A percentile compares a stretch with the other conserved stretches of the same genome.
phyloP scores from a whole-genome alignment of 73 alveolate species.

The Uronychia setigera region DNA sequence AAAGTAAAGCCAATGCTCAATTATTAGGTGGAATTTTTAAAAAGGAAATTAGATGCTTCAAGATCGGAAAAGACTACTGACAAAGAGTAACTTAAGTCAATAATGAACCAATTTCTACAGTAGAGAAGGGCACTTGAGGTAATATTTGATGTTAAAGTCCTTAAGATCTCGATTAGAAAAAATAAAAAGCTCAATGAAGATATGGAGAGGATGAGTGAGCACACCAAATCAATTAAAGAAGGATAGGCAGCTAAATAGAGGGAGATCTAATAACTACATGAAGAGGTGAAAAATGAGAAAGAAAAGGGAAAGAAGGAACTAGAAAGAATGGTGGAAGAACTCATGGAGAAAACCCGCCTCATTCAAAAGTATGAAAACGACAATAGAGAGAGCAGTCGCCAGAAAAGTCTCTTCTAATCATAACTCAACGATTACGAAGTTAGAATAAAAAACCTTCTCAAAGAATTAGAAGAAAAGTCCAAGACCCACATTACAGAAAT shows the following conservation, averaged over 20 bases:
- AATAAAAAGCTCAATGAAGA: background rate
- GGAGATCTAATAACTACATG: background rate
- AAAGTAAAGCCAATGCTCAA: background rate
- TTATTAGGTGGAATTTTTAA: background rate
- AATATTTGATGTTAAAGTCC: background rate
- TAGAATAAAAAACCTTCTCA: constrained; percentile 23
- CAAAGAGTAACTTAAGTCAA: background rate
- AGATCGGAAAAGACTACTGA: background rate
- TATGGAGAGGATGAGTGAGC: background rate
- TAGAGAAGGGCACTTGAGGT: background rate
- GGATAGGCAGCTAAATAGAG: background rate
- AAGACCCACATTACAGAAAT: constrained; percentile 43
- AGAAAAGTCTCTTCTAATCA: background rate
- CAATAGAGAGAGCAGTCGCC: background rate
- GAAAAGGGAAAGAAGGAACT: background rate
- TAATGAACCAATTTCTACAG: background rate
- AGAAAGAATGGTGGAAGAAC: background rate
- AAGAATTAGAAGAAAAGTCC: constrained; percentile 46
- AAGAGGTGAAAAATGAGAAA: background rate
- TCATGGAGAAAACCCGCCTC: background rate
- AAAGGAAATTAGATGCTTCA: background rate
- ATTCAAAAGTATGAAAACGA: background rate
- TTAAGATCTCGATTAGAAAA: background rate
- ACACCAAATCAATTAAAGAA: background rate
- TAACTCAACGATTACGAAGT: constrained; percentile 5